Evolutionary conservation across 179 eudicot species (phyloP).

Genomic region (Camellia oleifera): DNA sequence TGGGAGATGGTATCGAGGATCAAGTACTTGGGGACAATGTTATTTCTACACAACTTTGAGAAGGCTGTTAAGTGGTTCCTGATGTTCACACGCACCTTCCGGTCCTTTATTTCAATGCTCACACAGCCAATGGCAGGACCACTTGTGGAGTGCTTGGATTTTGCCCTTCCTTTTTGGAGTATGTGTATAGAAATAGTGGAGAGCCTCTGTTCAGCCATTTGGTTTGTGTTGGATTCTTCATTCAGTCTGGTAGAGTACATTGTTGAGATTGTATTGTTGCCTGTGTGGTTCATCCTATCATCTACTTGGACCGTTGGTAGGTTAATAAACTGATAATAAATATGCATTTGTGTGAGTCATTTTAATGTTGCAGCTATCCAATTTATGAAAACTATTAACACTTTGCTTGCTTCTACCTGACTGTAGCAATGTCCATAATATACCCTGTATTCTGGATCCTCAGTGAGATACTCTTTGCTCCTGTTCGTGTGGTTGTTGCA

Average conservation of each 20-base stretch:
- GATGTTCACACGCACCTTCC: slow-evolving; percentile 54
- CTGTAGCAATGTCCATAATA: slow-evolving; percentile 59
- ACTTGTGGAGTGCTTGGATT: slow-evolving; percentile 40
- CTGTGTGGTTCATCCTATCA: slow-evolving; percentile 64
- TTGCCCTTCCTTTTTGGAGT: slow-evolving; percentile 67
- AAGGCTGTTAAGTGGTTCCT: slow-evolving; percentile 85
- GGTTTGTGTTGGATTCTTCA: slow-evolving; percentile 50
- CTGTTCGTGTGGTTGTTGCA: slow-evolving; percentile 63
- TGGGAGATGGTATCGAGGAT: slow-evolving; percentile 97
- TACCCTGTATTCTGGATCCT: slow-evolving; percentile 73
- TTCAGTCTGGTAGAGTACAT: slow-evolving; percentile 50
- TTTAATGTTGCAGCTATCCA: not conserved
- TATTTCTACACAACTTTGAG: slow-evolving; percentile 83
- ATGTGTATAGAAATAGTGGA: slow-evolving; percentile 34
- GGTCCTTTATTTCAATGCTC: slow-evolving; percentile 65
- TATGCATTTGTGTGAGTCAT: slow-evolving; percentile 11
- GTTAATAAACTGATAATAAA: slow-evolving; percentile 18
- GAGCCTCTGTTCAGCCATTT: slow-evolving; percentile 45
- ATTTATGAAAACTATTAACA: slow-evolving; percentile 7
- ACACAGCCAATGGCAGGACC: slow-evolving; percentile 83
- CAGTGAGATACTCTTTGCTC: slow-evolving; percentile 72
- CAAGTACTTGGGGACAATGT: slow-evolving; percentile 91
- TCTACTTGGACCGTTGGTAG: slow-evolving; percentile 71
- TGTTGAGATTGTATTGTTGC: slow-evolving; percentile 57
- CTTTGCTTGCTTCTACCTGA: not conserved